A percentile compares a stretch with the other conserved stretches of the same genome.
Evolutionary conservation across 352 stramenopile genomes (phyloP).

Genomic region (Pythium graminicola): DNA sequence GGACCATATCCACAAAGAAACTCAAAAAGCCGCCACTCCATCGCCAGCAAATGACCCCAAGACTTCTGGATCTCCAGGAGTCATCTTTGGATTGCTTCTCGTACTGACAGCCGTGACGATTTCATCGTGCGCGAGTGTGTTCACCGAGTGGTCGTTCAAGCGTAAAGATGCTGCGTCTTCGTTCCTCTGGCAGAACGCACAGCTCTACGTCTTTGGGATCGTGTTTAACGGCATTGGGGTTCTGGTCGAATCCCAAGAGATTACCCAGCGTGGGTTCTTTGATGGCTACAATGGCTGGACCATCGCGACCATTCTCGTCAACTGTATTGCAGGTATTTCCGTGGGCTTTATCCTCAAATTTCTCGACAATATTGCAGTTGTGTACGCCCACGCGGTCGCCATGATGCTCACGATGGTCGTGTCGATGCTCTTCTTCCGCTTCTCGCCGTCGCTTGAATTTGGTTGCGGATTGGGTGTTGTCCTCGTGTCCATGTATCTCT

Average conservation of each 20-base stretch:
- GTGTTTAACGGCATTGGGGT: slow-evolving; percentile 71
- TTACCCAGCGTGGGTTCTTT: slow-evolving; percentile 57
- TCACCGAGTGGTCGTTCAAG: slow-evolving; percentile 84
- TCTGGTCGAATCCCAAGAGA: slow-evolving; percentile 40
- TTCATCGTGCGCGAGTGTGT: slow-evolving; percentile 79
- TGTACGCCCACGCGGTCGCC: slow-evolving; percentile 78
- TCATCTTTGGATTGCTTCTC: slow-evolving; percentile 45
- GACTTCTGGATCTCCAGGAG: slow-evolving; percentile 12
- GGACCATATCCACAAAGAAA: slow-evolving; percentile 43
- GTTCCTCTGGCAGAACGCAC: slow-evolving; percentile 80
- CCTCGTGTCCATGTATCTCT: slow-evolving; percentile 86
- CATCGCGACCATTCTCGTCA: slow-evolving; percentile 63
- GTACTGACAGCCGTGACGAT: slow-evolving; percentile 69
- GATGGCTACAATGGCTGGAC: slow-evolving; percentile 78
- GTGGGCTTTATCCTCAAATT: slow-evolving; percentile 83
- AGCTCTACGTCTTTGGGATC: slow-evolving; percentile 78
- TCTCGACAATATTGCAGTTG: slow-evolving; percentile 86
- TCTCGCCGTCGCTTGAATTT: slow-evolving; percentile 80
- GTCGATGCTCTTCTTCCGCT: slow-evolving; percentile 82
- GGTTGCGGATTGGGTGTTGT: slow-evolving; percentile 68
- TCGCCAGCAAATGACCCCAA: not conserved
- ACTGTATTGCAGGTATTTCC: slow-evolving; percentile 65
- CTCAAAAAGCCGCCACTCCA: not conserved
- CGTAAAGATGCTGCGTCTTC: slow-evolving; percentile 51
- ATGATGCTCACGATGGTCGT: slow-evolving; percentile 89